Percentiles rank a stretch among this genome's conserved stretches.
These are phyloP conservation scores for Mariannaea elegans DNA, from an alignment of 2,329 filamentous ascomycete species.

Conservation along the genomic window DNA sequence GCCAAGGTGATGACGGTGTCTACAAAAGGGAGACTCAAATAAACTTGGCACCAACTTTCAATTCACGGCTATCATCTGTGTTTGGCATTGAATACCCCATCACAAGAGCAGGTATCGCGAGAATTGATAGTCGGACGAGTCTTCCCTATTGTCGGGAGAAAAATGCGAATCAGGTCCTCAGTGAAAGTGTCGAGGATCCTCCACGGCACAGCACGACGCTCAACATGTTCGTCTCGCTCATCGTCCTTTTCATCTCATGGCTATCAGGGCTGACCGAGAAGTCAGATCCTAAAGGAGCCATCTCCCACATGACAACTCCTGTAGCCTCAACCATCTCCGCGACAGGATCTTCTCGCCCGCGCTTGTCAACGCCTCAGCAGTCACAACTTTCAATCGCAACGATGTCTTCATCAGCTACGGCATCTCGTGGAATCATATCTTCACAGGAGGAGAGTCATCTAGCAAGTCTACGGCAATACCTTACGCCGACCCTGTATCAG, in stretches of 20 bases:
- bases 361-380: background rate
- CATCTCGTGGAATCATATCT: conserved; percentile 8
- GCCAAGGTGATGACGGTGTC: background rate
- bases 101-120: background rate
- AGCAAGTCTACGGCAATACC: conserved; percentile 22
- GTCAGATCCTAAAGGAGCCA: conserved; percentile 21
- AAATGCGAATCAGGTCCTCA: conserved; percentile 19
- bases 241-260: conserved; percentile 25
- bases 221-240: conserved; percentile 34
- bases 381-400: background rate
- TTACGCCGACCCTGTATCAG: conserved; percentile 43
- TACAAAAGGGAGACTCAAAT: background rate
- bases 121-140: conserved; percentile 3
- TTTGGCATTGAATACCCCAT: background rate
- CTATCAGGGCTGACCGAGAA: conserved; percentile 32
- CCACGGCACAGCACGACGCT: conserved; percentile 18
- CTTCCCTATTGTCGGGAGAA: background rate
- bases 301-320: conserved; percentile 13
- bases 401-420: background rate
- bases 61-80: background rate
- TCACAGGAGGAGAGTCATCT: background rate
- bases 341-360: conserved; percentile 4
- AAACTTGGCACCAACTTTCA: background rate
- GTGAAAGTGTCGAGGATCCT: conserved; percentile 14
- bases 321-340: conserved; percentile 7